Conservation (phyloP, 495 filamentous ascomycete species). For the Aspergillus sclerotioniger region DNA sequence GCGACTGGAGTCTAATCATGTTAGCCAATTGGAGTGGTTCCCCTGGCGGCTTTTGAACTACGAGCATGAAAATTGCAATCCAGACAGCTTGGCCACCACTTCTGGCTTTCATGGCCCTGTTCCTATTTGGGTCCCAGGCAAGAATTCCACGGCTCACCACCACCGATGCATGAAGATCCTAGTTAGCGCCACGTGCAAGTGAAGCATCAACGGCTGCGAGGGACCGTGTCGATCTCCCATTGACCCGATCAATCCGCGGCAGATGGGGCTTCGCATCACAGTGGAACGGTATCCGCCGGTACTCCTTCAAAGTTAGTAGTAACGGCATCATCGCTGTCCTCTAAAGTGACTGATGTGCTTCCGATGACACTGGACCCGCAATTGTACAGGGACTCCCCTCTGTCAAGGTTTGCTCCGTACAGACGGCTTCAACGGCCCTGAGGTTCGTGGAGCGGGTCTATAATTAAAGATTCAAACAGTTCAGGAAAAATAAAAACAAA, state of each 20-base stretch:
- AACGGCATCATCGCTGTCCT: conserved; percentile 8
- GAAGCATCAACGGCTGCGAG: conserved; percentile 47
- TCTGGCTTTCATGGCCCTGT: background rate
- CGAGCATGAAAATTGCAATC: background rate
- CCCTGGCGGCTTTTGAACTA: background rate
- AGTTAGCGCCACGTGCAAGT: conserved; percentile 46
- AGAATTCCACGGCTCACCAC: conserved; percentile 2
- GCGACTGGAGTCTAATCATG: background rate
- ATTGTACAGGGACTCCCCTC: background rate
- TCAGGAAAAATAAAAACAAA: background rate
- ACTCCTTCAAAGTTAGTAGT: conserved; percentile 15
- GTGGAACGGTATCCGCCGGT: conserved; percentile 19
- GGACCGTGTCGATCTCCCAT: conserved; percentile 46
- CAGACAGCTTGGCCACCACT: background rate
- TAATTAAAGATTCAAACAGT: background rate
- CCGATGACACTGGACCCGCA: conserved; percentile 11
- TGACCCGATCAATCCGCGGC: conserved; percentile 30
- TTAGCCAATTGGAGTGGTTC: background rate
- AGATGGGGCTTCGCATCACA: conserved; percentile 13
- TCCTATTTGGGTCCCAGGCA: background rate
- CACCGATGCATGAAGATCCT: conserved; percentile 43
- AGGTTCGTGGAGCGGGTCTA: background rate
- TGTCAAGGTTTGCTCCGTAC: background rate
- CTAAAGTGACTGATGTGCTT: conserved; percentile 5
- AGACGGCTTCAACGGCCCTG: background rate